A percentile compares a stretch with the other conserved stretches of the same genome.
These are phyloP conservation scores for Botrytis squamosa DNA, from an alignment of 2,329 filamentous ascomycete species.

Conservation along the genomic window DNA sequence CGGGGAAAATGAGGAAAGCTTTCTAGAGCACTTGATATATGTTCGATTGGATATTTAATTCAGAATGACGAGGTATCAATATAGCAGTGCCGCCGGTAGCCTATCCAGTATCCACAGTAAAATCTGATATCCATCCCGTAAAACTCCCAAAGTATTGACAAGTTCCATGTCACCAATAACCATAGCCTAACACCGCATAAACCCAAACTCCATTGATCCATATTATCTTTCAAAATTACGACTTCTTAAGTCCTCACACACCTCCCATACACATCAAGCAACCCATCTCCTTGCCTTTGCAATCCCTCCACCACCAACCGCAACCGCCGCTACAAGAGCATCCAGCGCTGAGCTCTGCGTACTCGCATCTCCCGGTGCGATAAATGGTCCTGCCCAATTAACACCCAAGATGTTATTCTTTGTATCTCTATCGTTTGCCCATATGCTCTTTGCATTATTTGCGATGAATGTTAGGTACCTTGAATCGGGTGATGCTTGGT, in stretches of 20 bases:
- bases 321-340: slow-evolving; percentile 59
- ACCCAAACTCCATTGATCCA: background rate
- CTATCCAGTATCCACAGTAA: background rate
- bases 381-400: slow-evolving; percentile 63
- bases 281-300: background rate
- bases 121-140: background rate
- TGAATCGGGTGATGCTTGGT: slow-evolving; percentile 47
- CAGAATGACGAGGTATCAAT: background rate
- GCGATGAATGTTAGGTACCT: slow-evolving; percentile 55
- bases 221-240: background rate
- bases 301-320: slow-evolving; percentile 23
- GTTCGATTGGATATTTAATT: background rate
- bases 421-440: slow-evolving; percentile 55
- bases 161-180: background rate
- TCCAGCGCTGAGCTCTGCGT: slow-evolving; percentile 68
- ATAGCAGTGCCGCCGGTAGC: background rate
- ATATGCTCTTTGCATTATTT: slow-evolving; percentile 65
- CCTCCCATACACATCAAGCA: background rate
- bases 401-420: slow-evolving; percentile 52
- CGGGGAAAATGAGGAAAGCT: background rate
- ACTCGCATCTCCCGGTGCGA: slow-evolving; percentile 50
- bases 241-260: background rate
- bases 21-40: background rate
- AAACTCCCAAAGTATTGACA: background rate
- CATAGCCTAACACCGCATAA: background rate